Evolutionary conservation across 2,329 filamentous ascomycete species (phyloP).

Genomic region (Sarocladium oryzae): DNA sequence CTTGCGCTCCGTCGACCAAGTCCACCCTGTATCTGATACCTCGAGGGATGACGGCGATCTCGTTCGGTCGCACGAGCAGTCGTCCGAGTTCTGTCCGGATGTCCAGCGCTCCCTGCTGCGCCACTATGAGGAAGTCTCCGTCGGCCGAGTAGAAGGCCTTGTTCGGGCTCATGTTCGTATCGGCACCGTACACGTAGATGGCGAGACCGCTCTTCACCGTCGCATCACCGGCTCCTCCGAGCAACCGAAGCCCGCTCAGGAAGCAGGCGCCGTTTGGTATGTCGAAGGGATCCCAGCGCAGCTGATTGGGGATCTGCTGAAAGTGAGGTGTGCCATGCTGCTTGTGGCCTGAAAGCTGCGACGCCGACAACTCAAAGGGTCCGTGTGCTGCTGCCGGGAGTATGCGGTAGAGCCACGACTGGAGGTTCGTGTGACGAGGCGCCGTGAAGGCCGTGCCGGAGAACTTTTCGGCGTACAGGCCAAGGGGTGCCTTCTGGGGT

Average conservation of each 20-base stretch:
- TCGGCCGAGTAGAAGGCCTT: constrained; percentile 67
- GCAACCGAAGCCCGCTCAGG: constrained; percentile 45
- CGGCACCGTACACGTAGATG: constrained; percentile 63
- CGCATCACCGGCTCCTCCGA: constrained; percentile 65
- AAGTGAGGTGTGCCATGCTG: constrained; percentile 13
- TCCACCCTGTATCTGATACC: constrained; percentile 54
- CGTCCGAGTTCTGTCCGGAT: constrained; percentile 60
- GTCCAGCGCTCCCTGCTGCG: constrained; percentile 56
- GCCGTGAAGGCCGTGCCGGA: constrained; percentile 67
- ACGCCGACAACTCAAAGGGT: constrained; percentile 38
- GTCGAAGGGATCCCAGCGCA: constrained; percentile 64
- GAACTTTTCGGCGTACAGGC: constrained; percentile 75
- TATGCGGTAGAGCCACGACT: constrained; percentile 67
- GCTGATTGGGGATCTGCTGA: constrained; percentile 59
- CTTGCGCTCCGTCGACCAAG: constrained; percentile 35
- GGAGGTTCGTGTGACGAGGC: constrained; percentile 60
- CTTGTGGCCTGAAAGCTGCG: constrained; percentile 18
- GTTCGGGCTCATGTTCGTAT: constrained; percentile 58
- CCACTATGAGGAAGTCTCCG: constrained; percentile 61
- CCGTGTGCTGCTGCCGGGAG: constrained; percentile 56
- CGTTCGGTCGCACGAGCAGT: constrained; percentile 54
- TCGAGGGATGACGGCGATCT: constrained; percentile 58
- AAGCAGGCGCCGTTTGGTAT: constrained; percentile 22
- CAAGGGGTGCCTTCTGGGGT: constrained; percentile 70
- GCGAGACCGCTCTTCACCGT: constrained; percentile 62